Percentiles rank a stretch among this genome's conserved stretches.
phyloP scores from a whole-genome alignment of 352 stramenopile genomes.

The Pythium brassicae region DNA sequence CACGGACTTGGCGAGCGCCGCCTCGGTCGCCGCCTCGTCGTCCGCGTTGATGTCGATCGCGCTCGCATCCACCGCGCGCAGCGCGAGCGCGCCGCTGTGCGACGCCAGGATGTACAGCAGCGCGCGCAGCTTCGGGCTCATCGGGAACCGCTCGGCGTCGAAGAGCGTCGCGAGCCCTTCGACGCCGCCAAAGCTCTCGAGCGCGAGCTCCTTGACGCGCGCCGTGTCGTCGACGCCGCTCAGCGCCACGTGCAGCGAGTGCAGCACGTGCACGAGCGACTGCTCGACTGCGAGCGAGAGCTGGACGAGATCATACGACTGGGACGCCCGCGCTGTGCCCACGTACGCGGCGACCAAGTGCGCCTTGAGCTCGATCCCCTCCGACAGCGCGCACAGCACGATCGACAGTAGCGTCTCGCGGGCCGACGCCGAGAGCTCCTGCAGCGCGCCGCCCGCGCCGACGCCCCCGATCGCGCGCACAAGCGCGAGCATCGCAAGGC shows the following conservation, averaged over 20 bases:
- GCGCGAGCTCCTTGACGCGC: conserved; percentile 41
- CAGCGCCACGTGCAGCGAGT: conserved; percentile 37
- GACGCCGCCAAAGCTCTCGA: conserved; percentile 60
- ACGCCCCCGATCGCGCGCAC: conserved; percentile 32
- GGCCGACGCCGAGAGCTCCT: conserved; percentile 47
- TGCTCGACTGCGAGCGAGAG: conserved; percentile 47
- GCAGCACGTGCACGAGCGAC: conserved; percentile 31
- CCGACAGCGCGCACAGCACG: conserved; percentile 46
- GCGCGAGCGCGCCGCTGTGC: conserved; percentile 38
- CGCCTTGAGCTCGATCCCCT: conserved; percentile 48
- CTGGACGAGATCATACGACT: conserved; percentile 52
- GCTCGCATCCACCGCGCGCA: conserved; percentile 30
- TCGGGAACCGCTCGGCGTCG: conserved; percentile 41
- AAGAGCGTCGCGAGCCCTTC: conserved; percentile 60
- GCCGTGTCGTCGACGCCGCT: conserved; percentile 35
- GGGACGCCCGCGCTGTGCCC: conserved; percentile 20
- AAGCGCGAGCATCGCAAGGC: conserved; percentile 44
- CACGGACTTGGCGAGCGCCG: conserved; percentile 49
- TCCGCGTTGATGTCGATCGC: conserved; percentile 77
- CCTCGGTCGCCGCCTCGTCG: conserved; percentile 70
- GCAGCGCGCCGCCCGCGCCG: conserved; percentile 32
- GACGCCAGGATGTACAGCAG: conserved; percentile 62
- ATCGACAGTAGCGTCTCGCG: conserved; percentile 64
- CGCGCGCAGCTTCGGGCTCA: conserved; percentile 43
- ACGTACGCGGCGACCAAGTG: conserved; percentile 58